phyloP scores from a whole-genome alignment of 2,329 filamentous ascomycete genomes.

The Fusarium neocosmosporiellum region DNA sequence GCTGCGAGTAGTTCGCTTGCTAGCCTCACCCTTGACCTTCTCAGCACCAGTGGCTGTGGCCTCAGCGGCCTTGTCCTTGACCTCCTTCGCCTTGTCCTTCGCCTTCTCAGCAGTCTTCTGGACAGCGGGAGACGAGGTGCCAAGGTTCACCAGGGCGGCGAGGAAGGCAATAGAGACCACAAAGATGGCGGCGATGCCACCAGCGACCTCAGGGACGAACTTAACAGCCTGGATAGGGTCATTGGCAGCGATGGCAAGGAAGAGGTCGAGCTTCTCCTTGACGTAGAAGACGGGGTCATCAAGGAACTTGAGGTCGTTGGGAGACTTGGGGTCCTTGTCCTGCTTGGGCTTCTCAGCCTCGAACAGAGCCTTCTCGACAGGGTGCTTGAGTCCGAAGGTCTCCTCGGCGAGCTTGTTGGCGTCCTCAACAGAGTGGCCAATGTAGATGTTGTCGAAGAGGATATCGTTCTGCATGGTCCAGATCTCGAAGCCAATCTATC shows the following conservation, averaged over 20 bases:
- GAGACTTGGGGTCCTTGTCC: constrained; percentile 72
- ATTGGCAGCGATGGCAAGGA: constrained; percentile 83
- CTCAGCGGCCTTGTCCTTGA: constrained; percentile 73
- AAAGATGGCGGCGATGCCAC: constrained; percentile 77
- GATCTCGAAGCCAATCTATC: constrained; percentile 95
- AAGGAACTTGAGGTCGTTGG: constrained; percentile 84
- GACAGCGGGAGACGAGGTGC: constrained; percentile 73
- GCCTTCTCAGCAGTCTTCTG: constrained; percentile 76
- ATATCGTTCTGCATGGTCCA: constrained; percentile 99
- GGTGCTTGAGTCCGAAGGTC: constrained; percentile 90
- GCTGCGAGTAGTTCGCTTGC: constrained; percentile 69
- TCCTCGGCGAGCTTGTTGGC: constrained; percentile 89
- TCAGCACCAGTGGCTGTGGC: constrained; percentile 72
- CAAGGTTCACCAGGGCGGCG: constrained; percentile 72
- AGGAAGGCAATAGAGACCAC: constrained; percentile 78
- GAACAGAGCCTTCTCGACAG: constrained; percentile 83
- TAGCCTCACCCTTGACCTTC: constrained; percentile 79
- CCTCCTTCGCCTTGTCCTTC: constrained; percentile 79
- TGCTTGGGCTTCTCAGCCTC: constrained; percentile 83
- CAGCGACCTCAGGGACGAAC: constrained; percentile 92
- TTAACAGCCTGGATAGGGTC: constrained; percentile 87
- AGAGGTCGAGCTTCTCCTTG: constrained; percentile 93
- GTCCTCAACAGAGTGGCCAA: constrained; percentile 95
- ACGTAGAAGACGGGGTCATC: constrained; percentile 90
- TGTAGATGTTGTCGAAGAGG: constrained; percentile 99